phyloP scores from a whole-genome alignment of 2,329 filamentous ascomycete species.

The Neonectria ditissima region DNA sequence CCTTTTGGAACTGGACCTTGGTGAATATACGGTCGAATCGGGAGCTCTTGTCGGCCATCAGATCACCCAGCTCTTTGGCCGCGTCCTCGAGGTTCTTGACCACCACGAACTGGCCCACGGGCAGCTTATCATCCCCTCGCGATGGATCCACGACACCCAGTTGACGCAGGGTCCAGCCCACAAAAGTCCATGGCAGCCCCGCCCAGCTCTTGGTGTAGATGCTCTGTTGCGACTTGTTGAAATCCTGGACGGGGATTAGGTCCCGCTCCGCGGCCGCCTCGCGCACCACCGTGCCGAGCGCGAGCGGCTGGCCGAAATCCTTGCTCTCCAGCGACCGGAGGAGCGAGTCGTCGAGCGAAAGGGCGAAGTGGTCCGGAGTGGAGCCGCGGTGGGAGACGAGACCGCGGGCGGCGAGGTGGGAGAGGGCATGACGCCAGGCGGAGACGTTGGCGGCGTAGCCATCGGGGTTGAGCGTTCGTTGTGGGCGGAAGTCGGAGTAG shows the following conservation, averaged over 20 bases:
- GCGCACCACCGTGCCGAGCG: slow-evolving; percentile 79
- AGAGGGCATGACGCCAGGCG: slow-evolving; percentile 82
- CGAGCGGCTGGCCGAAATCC: slow-evolving; percentile 84
- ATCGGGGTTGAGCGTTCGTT: slow-evolving; percentile 83
- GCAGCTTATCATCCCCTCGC: slow-evolving; percentile 65
- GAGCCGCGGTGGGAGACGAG: slow-evolving; percentile 56
- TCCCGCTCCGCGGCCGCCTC: slow-evolving; percentile 78
- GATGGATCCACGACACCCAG: slow-evolving; percentile 69
- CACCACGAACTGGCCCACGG: slow-evolving; percentile 73
- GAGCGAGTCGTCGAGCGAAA: slow-evolving; percentile 72
- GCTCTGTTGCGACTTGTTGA: slow-evolving; percentile 73
- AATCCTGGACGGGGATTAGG: slow-evolving; percentile 78
- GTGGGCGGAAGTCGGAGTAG: slow-evolving; percentile 86
- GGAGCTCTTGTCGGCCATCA: slow-evolving; percentile 55
- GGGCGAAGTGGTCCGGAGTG: slow-evolving; percentile 61
- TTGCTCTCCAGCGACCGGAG: slow-evolving; percentile 78
- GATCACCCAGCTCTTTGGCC: slow-evolving; percentile 64
- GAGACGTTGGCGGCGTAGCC: slow-evolving; percentile 84
- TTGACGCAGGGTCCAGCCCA: slow-evolving; percentile 81
- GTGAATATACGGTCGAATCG: slow-evolving; percentile 77
- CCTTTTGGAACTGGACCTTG: slow-evolving; percentile 70
- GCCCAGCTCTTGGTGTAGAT: slow-evolving; percentile 79
- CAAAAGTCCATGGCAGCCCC: slow-evolving; percentile 75
- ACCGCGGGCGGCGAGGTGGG: slow-evolving; percentile 75
- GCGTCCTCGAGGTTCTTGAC: slow-evolving; percentile 71